Evolutionary conservation across 768 basidiomycete genomes (phyloP), one percentile per base, ranked within the genome.

Genomic region (Boletus eberwhitei): DNA sequence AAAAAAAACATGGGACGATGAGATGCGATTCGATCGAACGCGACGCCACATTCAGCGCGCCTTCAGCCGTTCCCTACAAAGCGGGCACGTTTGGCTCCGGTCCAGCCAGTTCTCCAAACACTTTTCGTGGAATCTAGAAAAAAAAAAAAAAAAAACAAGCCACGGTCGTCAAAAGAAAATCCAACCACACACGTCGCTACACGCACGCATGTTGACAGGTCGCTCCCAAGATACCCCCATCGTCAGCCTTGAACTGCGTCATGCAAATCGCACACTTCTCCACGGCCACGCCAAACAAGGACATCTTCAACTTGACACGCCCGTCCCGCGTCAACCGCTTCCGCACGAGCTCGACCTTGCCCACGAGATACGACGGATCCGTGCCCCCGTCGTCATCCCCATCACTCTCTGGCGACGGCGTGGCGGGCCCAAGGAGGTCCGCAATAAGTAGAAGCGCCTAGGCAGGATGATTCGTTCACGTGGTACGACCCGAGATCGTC

Each of bases 181-280:
- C 19, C 29, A 29, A 29, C 29, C 8, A 50, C 12, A 36, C 8
- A 11, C 26, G 8, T 17, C 8, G 8, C 45, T 8, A 50, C 11
- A 71, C 75, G 62, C 47, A 81, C 65, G 79, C 74, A 72, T 90
- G 88, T 57, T 73, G 75, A 67, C 88, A 91, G 19, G 64, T 71
- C 14, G 79, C 79, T 4, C 80, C 78, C 68, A 87, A 62, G 34
- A 79, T 79, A 14, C 79, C 86, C 52, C 63, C 60, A 54, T 90
- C 85, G 17, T 71, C 79, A 8, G 72, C 75, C 70, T 75, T 83
- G 72, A 88, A 91, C 70, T 85, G 85, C 44, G 77, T 79, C 66
- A 89, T 71, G 65, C 90, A 91, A 47, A 90, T 84, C 38, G 84
- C 79, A 68, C 90, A 92, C 63, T 81, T 81, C 58, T 86, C 82